Percentiles rank a stretch among this genome's conserved stretches.
Evolutionary conservation across 257 asterid genomes (phyloP).

Genomic region (Ajuga chamaepitys): DNA sequence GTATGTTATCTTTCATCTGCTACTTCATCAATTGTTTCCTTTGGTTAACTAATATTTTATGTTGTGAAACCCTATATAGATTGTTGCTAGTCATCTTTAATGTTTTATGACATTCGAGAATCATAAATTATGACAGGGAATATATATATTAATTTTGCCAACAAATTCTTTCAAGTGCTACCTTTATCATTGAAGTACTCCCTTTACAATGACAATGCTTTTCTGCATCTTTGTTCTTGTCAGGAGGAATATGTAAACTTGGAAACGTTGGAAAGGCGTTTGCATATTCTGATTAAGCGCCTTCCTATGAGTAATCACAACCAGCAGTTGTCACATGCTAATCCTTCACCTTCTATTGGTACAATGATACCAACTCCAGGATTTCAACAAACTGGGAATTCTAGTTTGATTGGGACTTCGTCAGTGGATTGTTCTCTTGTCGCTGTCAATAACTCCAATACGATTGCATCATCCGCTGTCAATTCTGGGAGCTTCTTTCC

Average conservation of each 20-base stretch:
- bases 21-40: slow-evolving; percentile 4
- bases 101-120: neutral
- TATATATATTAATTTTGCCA: neutral
- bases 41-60: neutral
- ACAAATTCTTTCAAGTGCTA: neutral
- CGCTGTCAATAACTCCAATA: slow-evolving; percentile 38
- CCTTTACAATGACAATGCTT: neutral
- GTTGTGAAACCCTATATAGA: neutral
- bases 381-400: slow-evolving; percentile 59
- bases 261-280: slow-evolving; percentile 67
- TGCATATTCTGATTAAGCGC: slow-evolving; percentile 48
- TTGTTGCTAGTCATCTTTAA: neutral
- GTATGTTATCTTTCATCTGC: slow-evolving; percentile 25
- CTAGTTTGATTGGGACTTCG: slow-evolving; percentile 42
- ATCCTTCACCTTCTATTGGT: slow-evolving; percentile 60
- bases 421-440: slow-evolving; percentile 51
- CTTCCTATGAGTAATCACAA: slow-evolving; percentile 47
- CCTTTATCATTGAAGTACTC: slow-evolving; percentile 1
- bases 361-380: slow-evolving; percentile 99
- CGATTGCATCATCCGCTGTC: slow-evolving; percentile 45
- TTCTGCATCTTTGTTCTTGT: slow-evolving; percentile 13
- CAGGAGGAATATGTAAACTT: slow-evolving; percentile 86
- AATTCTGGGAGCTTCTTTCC: slow-evolving; percentile 60
- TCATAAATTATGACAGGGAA: neutral
- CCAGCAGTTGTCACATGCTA: slow-evolving; percentile 58